Evolutionary conservation across 192 early-diverging fungal genomes (phyloP), one percentile per base, ranked within the genome.

Genomic region (Podila horticola): DNA sequence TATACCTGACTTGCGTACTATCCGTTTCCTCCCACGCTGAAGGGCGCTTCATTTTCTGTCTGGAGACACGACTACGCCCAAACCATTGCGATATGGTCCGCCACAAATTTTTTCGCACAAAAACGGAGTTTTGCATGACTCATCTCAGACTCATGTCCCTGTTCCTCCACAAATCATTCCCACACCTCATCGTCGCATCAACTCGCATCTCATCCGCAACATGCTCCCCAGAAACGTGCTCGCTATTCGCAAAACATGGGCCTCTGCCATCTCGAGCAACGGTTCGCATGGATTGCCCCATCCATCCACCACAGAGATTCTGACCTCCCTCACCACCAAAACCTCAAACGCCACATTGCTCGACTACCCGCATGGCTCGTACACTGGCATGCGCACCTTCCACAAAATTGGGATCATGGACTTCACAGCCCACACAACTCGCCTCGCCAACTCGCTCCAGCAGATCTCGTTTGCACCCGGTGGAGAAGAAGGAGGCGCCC

Each of bases 311-410:
- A 33, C 30, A 15, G 59, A 34, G 59, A 61, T 61, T 26, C 30
- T 61, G 59, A 61, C 59, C 10, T 34, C 45, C 10, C 26, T 48
- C 30, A 70, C 68, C n/a, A 9, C 41, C 45, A 72, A 72, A 61
- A 20, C 50, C 22, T 72, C 76, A n/a, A 51, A 52, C 34, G 65
- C 69, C 22, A 79, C 45, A 11, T 19, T 79, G 26, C 66, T 79
- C 11, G 69, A 72, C 57, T 79, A 79, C 49, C 76, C 76, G 19
- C 2, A 70, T 86, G 92, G 89, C 10, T 85, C 91, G 2, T 93
- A 93, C 70, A 93, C 92, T 3, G 85, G 84, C 4, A 89, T 87
- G 71, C 86, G 92, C 24, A 93, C 91, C 4, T 73, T 92, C 29
- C 61, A 86, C 8, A 66, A 74, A 22, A 58, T 67, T 10, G 84